Evolutionary conservation across 2,329 filamentous ascomycete genomes (phyloP).

Genomic region (Lasiodiplodia theobromae): DNA sequence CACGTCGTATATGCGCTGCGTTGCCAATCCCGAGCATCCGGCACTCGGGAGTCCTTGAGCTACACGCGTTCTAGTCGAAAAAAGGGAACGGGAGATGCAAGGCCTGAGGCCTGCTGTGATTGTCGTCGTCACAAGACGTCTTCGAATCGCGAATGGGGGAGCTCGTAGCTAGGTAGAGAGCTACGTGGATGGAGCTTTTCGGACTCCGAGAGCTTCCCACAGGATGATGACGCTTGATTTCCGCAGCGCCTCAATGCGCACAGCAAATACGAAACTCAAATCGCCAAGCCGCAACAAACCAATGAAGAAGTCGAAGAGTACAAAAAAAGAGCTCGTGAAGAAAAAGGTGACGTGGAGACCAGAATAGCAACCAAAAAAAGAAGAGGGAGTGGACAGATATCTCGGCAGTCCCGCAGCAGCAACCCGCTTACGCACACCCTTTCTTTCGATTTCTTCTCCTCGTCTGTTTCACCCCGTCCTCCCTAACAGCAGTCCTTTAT

Average conservation of each 20-base stretch:
- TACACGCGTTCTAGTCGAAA: neutral
- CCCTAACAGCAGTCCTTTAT: neutral
- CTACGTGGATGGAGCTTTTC: neutral
- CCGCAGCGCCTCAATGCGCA: too few species aligned
- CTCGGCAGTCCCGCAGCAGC: neutral
- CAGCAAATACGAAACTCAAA: neutral
- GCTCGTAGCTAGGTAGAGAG: neutral
- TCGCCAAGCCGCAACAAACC: neutral
- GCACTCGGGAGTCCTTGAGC: neutral
- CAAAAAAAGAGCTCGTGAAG: neutral
- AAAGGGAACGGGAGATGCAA: neutral
- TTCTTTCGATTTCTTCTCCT: neutral
- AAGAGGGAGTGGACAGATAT: slow-evolving; percentile 4
- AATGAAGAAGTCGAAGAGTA: neutral
- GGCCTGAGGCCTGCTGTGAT: neutral
- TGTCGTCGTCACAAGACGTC: neutral
- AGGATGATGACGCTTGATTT: neutral
- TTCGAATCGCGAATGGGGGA: neutral
- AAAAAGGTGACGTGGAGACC: neutral
- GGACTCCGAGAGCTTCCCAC: neutral
- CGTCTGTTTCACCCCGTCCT: neutral
- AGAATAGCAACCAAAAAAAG: neutral
- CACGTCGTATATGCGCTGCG: neutral
- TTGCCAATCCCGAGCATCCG: neutral
- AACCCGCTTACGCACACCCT: neutral